Evolutionary conservation across 2,329 filamentous ascomycete species (phyloP).

Genomic region (Colletotrichum neosansevieriae): DNA sequence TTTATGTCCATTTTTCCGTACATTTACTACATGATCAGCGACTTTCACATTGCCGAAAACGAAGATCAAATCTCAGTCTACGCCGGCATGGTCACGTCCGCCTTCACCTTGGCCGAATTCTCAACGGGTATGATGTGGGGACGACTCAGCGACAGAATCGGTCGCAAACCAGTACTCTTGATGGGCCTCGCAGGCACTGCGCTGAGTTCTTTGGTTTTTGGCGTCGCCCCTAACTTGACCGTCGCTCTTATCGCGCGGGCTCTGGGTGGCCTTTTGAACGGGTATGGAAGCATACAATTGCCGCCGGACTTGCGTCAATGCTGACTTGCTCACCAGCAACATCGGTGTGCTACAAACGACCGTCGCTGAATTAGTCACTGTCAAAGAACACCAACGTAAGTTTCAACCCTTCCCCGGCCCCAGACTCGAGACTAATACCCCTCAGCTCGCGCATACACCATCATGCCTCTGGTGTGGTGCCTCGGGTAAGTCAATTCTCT

Average conservation of each 20-base stretch:
- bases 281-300: conserved; percentile 64
- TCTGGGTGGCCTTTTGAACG: conserved; percentile 91
- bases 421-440: conserved; percentile 45
- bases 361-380: conserved; percentile 91
- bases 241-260: conserved; percentile 89
- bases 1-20: conserved; percentile 99
- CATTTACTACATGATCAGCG: conserved; percentile 96
- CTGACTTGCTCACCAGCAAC: conserved; percentile 69
- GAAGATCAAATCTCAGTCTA: conserved; percentile 88
- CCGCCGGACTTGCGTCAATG: not conserved
- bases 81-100: conserved; percentile 94
- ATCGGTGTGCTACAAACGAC: conserved; percentile 96
- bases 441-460: conserved; percentile 88
- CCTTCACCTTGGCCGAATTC: conserved; percentile 96
- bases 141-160: conserved; percentile 88
- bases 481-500: conserved; percentile 73
- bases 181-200: conserved; percentile 92
- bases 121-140: conserved; percentile 94
- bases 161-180: conserved; percentile 91
- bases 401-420: conserved; percentile 40
- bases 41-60: conserved; percentile 86
- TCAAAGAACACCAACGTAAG: conserved; percentile 92
- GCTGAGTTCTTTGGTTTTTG: conserved; percentile 91
- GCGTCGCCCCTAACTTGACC: conserved; percentile 85
- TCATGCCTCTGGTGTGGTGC: conserved; percentile 99